Conservation (phyloP, 805 yeast genomes). For the Hanseniaspora vineae region DNA sequence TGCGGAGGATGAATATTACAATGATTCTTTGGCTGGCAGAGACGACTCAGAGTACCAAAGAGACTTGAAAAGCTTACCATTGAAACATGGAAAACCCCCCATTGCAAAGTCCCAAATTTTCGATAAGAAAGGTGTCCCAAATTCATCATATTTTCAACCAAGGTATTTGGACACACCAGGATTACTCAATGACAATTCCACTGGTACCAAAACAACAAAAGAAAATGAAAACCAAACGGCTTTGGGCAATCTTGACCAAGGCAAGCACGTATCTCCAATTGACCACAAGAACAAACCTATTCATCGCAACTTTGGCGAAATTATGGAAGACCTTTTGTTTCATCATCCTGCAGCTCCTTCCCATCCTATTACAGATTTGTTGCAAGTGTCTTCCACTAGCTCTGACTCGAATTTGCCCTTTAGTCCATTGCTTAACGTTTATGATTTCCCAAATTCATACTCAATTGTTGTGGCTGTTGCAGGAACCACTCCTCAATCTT, state of each 20-base stretch:
- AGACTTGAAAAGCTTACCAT: no score
- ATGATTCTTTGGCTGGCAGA: no score
- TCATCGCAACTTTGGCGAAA: slow-evolving; percentile 1
- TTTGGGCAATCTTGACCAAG: no score
- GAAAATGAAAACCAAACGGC: no score
- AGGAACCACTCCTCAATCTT: slow-evolving; percentile 41
- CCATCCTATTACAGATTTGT: slow-evolving; percentile 26
- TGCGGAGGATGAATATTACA: not conserved
- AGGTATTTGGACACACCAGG: no score
- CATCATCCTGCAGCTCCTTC: slow-evolving; percentile 17
- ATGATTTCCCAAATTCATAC: slow-evolving; percentile 35
- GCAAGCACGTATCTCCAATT: not conserved
- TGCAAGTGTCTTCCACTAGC: slow-evolving; percentile 35
- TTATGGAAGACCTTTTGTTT: slow-evolving; percentile 6
- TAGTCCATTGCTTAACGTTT: slow-evolving; percentile 48
- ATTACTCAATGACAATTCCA: no score
- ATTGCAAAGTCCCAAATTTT: no score
- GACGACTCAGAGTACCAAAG: no score
- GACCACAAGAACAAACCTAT: slow-evolving; percentile 1
- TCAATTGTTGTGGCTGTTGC: slow-evolving; percentile 40
- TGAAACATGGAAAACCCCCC: no score
- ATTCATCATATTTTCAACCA: no score
- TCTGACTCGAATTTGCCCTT: slow-evolving; percentile 31
- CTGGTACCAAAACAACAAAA: no score
- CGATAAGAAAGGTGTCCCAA: no score